Conservation (phyloP, 2,329 filamentous ascomycete genomes). For the Diplodia sapinea region DNA sequence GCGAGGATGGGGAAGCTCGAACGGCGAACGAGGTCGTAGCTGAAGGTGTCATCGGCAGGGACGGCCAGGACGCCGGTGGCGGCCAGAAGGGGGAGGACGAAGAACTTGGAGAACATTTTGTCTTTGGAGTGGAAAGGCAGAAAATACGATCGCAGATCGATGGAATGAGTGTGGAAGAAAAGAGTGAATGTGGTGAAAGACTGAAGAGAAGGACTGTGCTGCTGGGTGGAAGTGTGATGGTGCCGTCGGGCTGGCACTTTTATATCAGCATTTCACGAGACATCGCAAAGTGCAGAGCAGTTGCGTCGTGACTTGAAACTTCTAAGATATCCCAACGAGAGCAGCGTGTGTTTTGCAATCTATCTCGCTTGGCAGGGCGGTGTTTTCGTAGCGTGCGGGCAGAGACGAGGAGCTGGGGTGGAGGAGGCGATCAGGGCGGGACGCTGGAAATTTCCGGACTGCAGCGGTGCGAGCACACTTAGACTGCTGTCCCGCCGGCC, state of each 20-base stretch:
- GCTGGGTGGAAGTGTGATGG: neutral
- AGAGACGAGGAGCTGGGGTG: neutral
- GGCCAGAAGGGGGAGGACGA: conserved; percentile 23
- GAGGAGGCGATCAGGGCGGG: neutral
- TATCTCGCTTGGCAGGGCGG: conserved; percentile 15
- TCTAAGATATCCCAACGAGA: conserved; percentile 9
- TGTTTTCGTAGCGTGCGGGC: neutral
- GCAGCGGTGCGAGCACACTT: neutral
- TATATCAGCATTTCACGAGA: conserved; percentile 1
- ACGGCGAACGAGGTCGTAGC: conserved; percentile 24
- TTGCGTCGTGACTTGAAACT: conserved; percentile 24
- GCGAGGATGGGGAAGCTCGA: conserved; percentile 26
- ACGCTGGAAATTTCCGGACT: conserved; percentile 17
- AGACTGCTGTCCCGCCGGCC: conserved; percentile 7
- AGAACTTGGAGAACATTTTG: conserved; percentile 25
- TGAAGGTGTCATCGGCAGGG: conserved; percentile 20
- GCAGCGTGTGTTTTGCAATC: conserved; percentile 17
- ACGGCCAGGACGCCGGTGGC: conserved; percentile 13
- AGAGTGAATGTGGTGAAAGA: conserved; percentile 12
- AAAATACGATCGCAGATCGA: conserved; percentile 24
- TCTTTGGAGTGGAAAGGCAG: neutral
- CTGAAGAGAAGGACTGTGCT: conserved; percentile 23
- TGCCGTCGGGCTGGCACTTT: neutral
- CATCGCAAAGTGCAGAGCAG: neutral
- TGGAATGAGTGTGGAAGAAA: conserved; percentile 1